Evolutionary conservation across 2,329 filamentous ascomycete species (phyloP), one percentile per base, ranked within the genome.

Genomic region (Curvularia verruculosa): DNA sequence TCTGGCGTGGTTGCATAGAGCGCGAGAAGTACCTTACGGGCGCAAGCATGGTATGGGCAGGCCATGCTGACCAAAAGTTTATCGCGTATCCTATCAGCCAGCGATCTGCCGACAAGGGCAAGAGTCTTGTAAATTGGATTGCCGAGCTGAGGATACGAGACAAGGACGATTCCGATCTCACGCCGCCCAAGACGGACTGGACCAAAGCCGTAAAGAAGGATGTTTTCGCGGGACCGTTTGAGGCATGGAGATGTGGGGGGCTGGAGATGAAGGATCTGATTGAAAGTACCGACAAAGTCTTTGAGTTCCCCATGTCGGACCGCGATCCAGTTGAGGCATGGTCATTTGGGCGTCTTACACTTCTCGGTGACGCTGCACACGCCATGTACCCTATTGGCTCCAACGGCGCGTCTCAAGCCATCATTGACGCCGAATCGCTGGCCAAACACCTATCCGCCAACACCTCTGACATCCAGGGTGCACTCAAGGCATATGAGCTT

Each of bases 261-360:
- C 61, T 81, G 41, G 70, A 72, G 36, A 79, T 81, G 65, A 72
- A 74, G 9, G 76, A 80, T 13, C 56, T 81, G 56, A 79, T 81
- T 50, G 70, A 74, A 26, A 69, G 66, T 39, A 81, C 79, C 3
- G 74, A 78, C 5, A 78, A 74, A 40, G 76, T 80, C 0, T 80
- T 75, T 48, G 79, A 81, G 60, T 81, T 80, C 51, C 79, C 80
- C 24, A 81, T 81, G 79, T 79, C 78, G 52, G 79, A 81, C 56
- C 73, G 78, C n/a, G 71, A 75, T 49, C 75, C 79, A 0, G 72
- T 80, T 1, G 71, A 74, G 13, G 67, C 71, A 15, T 80, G 79
- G 79, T 75, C 61, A 1, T 72, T 70, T 56, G 67, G 68, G 1
- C 60, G 68, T 13, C 45, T 72, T 15, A 71, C 78, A 8, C 60